Evolutionary conservation across 2,329 filamentous ascomycete genomes (phyloP), one percentile per base, ranked within the genome.

Genomic region (Cephalotrichum gorgonifer): DNA sequence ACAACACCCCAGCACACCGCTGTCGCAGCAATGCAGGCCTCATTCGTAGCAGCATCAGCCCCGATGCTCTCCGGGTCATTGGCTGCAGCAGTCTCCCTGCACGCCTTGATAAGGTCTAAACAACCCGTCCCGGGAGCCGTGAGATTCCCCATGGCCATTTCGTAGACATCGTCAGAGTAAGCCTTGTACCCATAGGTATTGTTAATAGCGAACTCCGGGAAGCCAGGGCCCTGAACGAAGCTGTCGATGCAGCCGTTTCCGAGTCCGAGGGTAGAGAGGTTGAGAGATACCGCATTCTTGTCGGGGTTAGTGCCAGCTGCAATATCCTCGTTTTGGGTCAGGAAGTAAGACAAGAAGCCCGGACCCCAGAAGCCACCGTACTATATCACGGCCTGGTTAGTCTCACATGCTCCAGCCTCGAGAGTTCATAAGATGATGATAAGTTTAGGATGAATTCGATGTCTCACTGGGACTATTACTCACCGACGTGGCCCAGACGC

Each of bases 361-460:
- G 82, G 82, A 0, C 80, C 85, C 56, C 86, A 88, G 50, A 80
- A 76, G 12, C 85, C 85, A 30, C 82, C 78, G 60, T 86, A 84
- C 62, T 79, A 83, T 60, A 88, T 82, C 15, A 17, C 5, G 14
- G n/a, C n/a, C n/a, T 33, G 2, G 22, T 39, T 47, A 47, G 44
- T 6, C n/a, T 15, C 14, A 26, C 11, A n/a, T n/a, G 6, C 28
- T 26, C 23, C n/a, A n/a, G n/a, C n/a, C n/a, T n/a, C n/a, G n/a
- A n/a, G n/a, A n/a, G n/a, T n/a, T n/a, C n/a, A n/a, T n/a, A n/a
- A n/a, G n/a, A n/a, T n/a, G n/a, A n/a, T n/a, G n/a, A n/a, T n/a
- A n/a, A n/a, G n/a, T n/a, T n/a, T n/a, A n/a, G n/a, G n/a, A n/a
- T n/a, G n/a, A n/a, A n/a, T n/a, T n/a, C n/a, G n/a, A n/a, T n/a